Percentiles rank a stretch among this genome's conserved stretches.
Evolutionary conservation across 352 stramenopile species (phyloP).

Genomic region (Saprolegnia diclina): DNA sequence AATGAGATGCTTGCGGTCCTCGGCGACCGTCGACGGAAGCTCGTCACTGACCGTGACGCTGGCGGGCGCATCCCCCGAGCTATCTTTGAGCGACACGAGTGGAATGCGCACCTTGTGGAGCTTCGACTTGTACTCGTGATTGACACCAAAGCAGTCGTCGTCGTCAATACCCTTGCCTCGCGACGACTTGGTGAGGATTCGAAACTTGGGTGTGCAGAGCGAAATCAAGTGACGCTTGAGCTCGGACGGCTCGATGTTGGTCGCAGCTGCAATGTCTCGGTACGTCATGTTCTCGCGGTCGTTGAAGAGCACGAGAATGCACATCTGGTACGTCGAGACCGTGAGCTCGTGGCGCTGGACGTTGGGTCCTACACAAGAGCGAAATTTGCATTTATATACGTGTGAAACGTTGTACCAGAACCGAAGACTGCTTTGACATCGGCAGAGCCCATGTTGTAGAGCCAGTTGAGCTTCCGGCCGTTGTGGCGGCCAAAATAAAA

Average conservation of each 20-base stretch:
- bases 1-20: constrained; percentile 94
- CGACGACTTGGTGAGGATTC: constrained; percentile 95
- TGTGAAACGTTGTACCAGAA: constrained; percentile 30
- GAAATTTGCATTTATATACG: not conserved
- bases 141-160: constrained; percentile 93
- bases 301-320: constrained; percentile 98
- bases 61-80: constrained; percentile 27
- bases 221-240: constrained; percentile 95
- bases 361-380: constrained; percentile 32
- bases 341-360: constrained; percentile 90
- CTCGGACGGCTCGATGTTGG: constrained; percentile 83
- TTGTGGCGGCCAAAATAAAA: constrained; percentile 95
- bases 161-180: constrained; percentile 96
- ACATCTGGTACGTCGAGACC: constrained; percentile 98
- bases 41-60: constrained; percentile 48
- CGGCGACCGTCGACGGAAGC: constrained; percentile 89
- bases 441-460: constrained; percentile 88
- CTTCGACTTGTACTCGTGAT: constrained; percentile 94
- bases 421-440: constrained; percentile 90
- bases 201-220: constrained; percentile 96
- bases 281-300: constrained; percentile 65
- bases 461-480: constrained; percentile 94
- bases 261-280: constrained; percentile 86
- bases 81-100: constrained; percentile 76
- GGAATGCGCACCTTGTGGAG: constrained; percentile 78